These are phyloP conservation scores for Protea cynaroides DNA, from an alignment of 164 flowering plant species.

Conservation along the genomic window DNA sequence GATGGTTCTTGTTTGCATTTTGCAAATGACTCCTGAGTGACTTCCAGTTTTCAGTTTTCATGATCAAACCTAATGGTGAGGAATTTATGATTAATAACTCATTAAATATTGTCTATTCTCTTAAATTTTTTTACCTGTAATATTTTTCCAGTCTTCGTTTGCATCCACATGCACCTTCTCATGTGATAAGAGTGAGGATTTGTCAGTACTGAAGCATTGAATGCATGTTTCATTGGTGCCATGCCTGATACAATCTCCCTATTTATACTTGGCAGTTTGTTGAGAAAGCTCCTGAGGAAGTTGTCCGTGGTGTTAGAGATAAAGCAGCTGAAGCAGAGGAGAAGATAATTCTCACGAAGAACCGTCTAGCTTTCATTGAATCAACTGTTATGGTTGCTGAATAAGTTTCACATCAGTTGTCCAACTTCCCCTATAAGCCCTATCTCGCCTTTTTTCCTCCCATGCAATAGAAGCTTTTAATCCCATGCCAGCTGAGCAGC, in stretches of 20 bases:
- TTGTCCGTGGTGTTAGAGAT: constrained; percentile 68
- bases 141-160: not conserved
- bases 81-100: not conserved
- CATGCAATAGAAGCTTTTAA: not conserved
- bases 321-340: constrained; percentile 85
- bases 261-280: constrained; percentile 53
- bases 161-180: not conserved
- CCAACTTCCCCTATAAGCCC: not conserved
- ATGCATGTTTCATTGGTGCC: not conserved
- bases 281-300: constrained; percentile 82
- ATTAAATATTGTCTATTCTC: not conserved
- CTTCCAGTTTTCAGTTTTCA: not conserved
- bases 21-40: too few relatives aligned
- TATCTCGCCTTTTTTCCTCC: not conserved
- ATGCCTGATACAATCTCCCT: not conserved
- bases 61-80: not conserved
- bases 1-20: too few relatives aligned
- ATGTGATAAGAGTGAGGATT: not conserved
- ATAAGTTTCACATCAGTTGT: constrained; percentile 1
- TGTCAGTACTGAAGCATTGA: not conserved
- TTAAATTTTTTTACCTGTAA: not conserved
- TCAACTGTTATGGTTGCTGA: constrained; percentile 42
- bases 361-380: constrained; percentile 62
- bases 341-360: constrained; percentile 72
- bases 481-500: not conserved